A percentile compares a stretch with the other conserved stretches of the same genome.
Conservation (phyloP, 2,329 filamentous ascomycete species). For the Calonectria leucothoes region DNA sequence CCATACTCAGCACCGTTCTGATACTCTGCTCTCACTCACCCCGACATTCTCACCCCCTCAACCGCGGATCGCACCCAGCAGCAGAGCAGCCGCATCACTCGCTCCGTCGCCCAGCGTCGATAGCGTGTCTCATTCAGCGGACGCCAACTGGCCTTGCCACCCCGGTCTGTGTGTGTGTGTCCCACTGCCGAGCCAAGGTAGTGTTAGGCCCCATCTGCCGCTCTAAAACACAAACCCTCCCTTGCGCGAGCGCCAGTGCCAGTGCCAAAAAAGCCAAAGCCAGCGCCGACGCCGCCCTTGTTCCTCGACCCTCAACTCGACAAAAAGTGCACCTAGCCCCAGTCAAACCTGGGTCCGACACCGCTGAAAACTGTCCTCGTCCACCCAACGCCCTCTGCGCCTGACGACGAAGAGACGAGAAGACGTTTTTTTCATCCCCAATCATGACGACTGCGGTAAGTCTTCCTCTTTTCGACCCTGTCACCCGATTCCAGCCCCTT, state of each 20-base stretch:
- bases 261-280: constrained; percentile 8
- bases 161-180: constrained; percentile 14
- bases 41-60: not conserved
- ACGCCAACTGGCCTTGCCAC: constrained; percentile 16
- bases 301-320: constrained; percentile 14
- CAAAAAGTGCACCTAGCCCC: constrained; percentile 17
- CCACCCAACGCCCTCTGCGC: constrained; percentile 7
- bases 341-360: constrained; percentile 24
- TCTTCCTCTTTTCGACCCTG: constrained; percentile 13
- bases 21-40: not conserved
- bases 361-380: constrained; percentile 28
- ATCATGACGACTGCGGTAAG: constrained; percentile 31
- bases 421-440: not conserved
- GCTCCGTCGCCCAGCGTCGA: constrained; percentile 6
- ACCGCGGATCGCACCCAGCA: not conserved
- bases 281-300: constrained; percentile 17
- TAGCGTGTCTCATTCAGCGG: constrained; percentile 13
- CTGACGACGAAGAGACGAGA: constrained; percentile 13
- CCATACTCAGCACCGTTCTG: not conserved
- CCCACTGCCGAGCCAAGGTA: constrained; percentile 25
- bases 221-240: constrained; percentile 25
- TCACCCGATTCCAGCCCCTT: constrained; percentile 6
- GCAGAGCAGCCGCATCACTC: constrained; percentile 2
- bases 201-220: constrained; percentile 23
- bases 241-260: constrained; percentile 26